Evolutionary conservation across 164 flowering plant genomes (phyloP), one percentile per base, ranked within the genome.

Genomic region (Magnolia officinalis): DNA sequence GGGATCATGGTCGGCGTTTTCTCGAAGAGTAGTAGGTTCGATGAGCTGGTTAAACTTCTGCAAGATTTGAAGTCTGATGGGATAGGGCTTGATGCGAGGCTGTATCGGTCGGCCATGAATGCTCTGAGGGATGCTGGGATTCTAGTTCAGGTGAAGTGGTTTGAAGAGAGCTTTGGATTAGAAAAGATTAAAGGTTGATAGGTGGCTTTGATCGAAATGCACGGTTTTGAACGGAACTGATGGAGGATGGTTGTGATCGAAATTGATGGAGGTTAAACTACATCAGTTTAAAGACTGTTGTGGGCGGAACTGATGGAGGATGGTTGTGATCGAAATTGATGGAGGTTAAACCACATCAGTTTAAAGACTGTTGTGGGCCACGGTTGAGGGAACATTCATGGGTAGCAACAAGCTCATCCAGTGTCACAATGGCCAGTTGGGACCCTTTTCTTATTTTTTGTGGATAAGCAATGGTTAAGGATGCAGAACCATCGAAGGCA

Each of bases 1-100:
- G 97, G 94, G 11, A 88, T 92, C 59, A 92, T 94, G 97, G 93
- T 94, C 11, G 90, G 93, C 1, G 87, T 94, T 29, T 89, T 87
- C 80, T 90, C 97, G 0, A 90, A 89, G 78, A 81, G 59, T 13
- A 85, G 84, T 63, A 75, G 82, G 63, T 73, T 90, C 11, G 89
- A 92, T 77, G 88, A 90, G 74, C 70, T 94, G 81, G 82, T 94
- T 72, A 88, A 80, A 85, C 90, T 94, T 74, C 76, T 94, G 77
- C 88, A 83, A 72, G 93, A 92, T 51, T 83, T 94, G 86, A 89
- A 87, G 67, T 67, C 76, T 1, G 88, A 88, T 71, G 93, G 91
- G 50, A 84, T 86, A 4, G 75, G 74, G 45, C 61, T 91, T 72
- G 98, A 94, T 82, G 87, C 45, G 65, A 86, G 97, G 81, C 86